Conservation (phyloP, 2,329 filamentous ascomycete species). For the Aspergillus quadricinctus region DNA sequence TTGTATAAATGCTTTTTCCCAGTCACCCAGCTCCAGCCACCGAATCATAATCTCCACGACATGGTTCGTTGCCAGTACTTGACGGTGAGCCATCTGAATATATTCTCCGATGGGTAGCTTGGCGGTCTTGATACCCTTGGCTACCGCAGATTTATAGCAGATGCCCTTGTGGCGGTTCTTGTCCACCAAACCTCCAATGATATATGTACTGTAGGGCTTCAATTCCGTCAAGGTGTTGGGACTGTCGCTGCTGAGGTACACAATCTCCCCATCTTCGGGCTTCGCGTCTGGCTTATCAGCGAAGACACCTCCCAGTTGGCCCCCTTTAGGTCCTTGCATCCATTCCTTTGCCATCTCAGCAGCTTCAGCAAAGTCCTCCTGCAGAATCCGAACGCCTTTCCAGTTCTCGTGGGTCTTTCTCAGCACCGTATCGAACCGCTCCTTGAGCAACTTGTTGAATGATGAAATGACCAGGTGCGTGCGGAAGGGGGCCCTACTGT, state of each 20-base stretch:
- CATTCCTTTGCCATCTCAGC: conserved; percentile 60
- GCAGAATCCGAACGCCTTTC: conserved; percentile 71
- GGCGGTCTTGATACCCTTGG: conserved; percentile 76
- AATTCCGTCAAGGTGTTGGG: conserved; percentile 75
- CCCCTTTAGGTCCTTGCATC: conserved; percentile 59
- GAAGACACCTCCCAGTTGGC: conserved; percentile 58
- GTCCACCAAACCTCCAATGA: conserved; percentile 91
- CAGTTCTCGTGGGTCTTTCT: conserved; percentile 68
- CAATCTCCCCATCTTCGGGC: conserved; percentile 54
- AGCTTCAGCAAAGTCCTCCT: conserved; percentile 69
- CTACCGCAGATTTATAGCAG: conserved; percentile 76
- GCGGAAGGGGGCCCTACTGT: conserved; percentile 63
- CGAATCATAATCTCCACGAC: conserved; percentile 94
- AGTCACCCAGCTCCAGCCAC: conserved; percentile 87
- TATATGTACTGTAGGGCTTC: conserved; percentile 83
- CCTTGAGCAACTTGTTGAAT: conserved; percentile 68
- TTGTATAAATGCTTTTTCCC: conserved; percentile 81
- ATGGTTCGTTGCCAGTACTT: conserved; percentile 89
- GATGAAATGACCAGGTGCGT: conserved; percentile 72
- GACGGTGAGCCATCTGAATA: conserved; percentile 81
- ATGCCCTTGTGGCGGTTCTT: conserved; percentile 94
- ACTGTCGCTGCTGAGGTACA: conserved; percentile 93
- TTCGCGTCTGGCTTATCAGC: conserved; percentile 35
- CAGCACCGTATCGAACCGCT: conserved; percentile 75
- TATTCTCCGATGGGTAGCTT: conserved; percentile 94